Conservation (phyloP, 225 moss, liverwort and hornwort genomes). For the Pseudisothecium myosuroides region DNA sequence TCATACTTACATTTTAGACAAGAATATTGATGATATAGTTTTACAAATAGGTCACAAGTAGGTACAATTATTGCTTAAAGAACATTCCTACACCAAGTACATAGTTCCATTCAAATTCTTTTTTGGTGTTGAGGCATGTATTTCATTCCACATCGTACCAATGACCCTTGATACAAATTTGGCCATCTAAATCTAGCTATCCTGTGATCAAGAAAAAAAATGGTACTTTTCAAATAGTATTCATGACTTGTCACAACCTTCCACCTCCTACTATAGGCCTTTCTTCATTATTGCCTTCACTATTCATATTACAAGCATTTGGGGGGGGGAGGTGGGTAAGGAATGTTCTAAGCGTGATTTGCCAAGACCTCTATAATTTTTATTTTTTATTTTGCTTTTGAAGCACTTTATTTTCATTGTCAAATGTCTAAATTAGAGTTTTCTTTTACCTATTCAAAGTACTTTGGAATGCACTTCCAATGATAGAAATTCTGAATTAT, state of each 20-base stretch:
- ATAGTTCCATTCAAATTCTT: neutral
- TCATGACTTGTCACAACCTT: neutral
- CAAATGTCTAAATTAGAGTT: neutral
- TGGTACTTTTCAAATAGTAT: neutral
- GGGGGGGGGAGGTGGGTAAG: fast-evolving
- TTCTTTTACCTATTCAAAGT: neutral
- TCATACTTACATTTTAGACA: neutral
- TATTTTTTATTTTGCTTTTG: neutral
- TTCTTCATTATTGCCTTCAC: fast-evolving
- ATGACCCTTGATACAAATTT: neutral
- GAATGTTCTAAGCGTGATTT: neutral
- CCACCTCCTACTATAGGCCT: fast-evolving
- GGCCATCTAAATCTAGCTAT: neutral
- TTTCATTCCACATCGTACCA: neutral
- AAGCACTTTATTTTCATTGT: neutral
- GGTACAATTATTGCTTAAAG: neutral
- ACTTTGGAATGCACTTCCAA: fast-evolving
- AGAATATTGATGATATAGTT: neutral
- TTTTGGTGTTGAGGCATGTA: neutral
- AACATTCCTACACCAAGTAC: fast-evolving
- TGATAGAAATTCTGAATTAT: neutral
- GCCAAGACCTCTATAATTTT: neutral
- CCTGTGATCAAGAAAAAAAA: fast-evolving
- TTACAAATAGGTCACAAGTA: neutral
- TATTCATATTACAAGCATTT: neutral